Evolutionary conservation across 2,329 filamentous ascomycete genomes (phyloP).

Genomic region (Diplocarpon mali): DNA sequence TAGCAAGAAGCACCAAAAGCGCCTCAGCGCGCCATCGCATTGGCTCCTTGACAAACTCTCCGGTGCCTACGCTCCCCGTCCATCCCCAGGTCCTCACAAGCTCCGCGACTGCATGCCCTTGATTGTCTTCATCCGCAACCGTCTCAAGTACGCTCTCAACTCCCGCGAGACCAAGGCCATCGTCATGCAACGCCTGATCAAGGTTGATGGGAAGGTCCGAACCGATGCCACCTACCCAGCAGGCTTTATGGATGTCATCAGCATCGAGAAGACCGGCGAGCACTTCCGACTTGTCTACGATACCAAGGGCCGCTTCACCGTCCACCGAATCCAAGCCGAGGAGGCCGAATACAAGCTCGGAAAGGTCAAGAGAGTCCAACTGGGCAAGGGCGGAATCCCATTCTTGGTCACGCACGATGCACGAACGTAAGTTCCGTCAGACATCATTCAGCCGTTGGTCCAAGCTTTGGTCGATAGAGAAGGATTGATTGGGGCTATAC

Average conservation of each 20-base stretch:
- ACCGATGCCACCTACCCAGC: conserved; percentile 96
- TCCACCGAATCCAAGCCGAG: conserved; percentile 97
- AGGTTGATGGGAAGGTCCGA: conserved; percentile 99
- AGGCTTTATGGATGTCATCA: conserved; percentile 99
- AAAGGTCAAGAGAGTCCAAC: conserved; percentile 99
- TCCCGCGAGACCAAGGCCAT: conserved; percentile 94
- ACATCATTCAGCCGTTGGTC: conserved; percentile 99
- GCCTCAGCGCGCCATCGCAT: conserved; percentile 96
- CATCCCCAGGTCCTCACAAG: conserved; percentile 91
- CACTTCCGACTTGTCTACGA: conserved; percentile 99
- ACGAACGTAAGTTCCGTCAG: conserved; percentile 97
- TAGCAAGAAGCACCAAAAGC: conserved; percentile 99
- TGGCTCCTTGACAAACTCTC: conserved; percentile 99
- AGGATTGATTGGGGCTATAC: conserved; percentile 25
- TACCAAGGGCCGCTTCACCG: conserved; percentile 99
- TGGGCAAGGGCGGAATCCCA: conserved; percentile 99
- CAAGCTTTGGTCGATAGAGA: conserved; percentile 76
- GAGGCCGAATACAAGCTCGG: conserved; percentile 99
- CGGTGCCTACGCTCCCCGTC: conserved; percentile 67
- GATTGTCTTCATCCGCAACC: conserved; percentile 94
- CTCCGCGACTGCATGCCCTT: conserved; percentile 96
- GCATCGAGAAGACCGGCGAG: conserved; percentile 99
- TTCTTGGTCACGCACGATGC: conserved; percentile 99
- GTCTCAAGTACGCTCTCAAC: conserved; percentile 99
- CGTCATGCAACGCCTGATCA: conserved; percentile 98